Evolutionary conservation across 306 rosid species (phyloP), one percentile per base, ranked within the genome.

Genomic region (Quillaja saponaria): DNA sequence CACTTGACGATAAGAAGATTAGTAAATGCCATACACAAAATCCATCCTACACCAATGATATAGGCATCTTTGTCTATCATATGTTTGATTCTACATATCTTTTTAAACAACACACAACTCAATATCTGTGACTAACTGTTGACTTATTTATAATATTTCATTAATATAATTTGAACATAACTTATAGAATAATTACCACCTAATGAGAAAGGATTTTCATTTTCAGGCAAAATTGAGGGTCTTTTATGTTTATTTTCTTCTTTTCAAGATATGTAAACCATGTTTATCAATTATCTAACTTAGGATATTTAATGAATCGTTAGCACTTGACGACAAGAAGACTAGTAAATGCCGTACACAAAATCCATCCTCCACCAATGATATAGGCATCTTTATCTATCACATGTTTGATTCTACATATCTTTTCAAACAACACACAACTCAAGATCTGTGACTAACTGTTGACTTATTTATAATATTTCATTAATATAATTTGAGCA

Each of bases 271-370:
- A 33, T 71, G 42, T 37, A 53, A 35, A 17, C 13, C 10, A 53
- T 52, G 60, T 12, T 65, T 8, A 8, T 25, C 21, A 21, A 16
- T 38, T 51, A 21, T 28, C 55, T 42, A 50, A 19, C 9, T 45
- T 38, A 50, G 53, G 46, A 46, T 50, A 49, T 68, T 46, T 39
- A 63, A 73, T 72, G 12, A 8, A 10, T 58, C 59, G 41, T 55
- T 7, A 58, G 58, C 59, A 57, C 48, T 46, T 34, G 8, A 17
- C 38, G 68, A 51, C 40, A 64, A 76, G 31, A 66, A 76, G 74
- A 66, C 49, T 61, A 49, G 74, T 71, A 66, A 66, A 61, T 40
- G 13, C 78, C 74, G 81, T 71, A 71, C 76, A 58, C 58, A 61
- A 65, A 71, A 34, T 66, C 71, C 54, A 34, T 42, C 31, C 40